Evolutionary conservation across 345 rosid genomes (phyloP).

Genomic region (Citrus mangshanensis): DNA sequence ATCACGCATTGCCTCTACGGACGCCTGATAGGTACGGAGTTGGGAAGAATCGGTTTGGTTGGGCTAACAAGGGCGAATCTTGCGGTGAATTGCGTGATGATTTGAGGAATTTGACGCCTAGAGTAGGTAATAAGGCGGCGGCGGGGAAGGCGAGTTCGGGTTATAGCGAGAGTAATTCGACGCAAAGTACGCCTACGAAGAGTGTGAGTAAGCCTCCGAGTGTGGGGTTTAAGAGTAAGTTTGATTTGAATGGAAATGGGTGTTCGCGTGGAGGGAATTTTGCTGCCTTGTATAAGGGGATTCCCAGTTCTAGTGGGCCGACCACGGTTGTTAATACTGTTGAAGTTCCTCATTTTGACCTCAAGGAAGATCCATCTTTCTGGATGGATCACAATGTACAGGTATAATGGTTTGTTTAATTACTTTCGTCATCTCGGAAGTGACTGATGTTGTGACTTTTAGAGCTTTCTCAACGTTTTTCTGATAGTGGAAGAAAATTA

Average conservation of each 20-base stretch:
- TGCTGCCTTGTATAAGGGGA: constrained; percentile 74
- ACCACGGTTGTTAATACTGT: constrained; percentile 56
- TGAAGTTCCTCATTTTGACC: constrained; percentile 93
- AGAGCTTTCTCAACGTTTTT: neutral
- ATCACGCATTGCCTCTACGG: constrained; percentile 53
- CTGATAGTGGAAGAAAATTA: neutral
- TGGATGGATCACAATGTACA: constrained; percentile 99
- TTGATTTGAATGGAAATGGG: constrained; percentile 45
- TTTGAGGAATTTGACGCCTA: constrained; percentile 50
- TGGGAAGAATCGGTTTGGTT: constrained; percentile 57
- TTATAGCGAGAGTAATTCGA: constrained; percentile 59
- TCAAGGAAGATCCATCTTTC: constrained; percentile 88
- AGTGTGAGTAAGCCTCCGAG: constrained; percentile 86
- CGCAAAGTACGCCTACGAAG: constrained; percentile 85
- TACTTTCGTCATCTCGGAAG: neutral
- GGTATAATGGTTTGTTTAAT: constrained; percentile 34
- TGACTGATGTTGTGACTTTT: neutral
- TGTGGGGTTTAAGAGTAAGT: constrained; percentile 50
- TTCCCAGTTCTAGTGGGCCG: constrained; percentile 49
- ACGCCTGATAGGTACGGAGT: constrained; percentile 70
- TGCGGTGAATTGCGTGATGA: constrained; percentile 30
- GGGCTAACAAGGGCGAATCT: constrained; percentile 57
- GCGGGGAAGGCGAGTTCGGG: constrained; percentile 40
- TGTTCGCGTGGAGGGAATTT: constrained; percentile 50
- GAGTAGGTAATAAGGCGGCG: constrained; percentile 31